Base-by-base conservation (phyloP, 768 basidiomycete species). In the Serendipita sp. region DNA sequence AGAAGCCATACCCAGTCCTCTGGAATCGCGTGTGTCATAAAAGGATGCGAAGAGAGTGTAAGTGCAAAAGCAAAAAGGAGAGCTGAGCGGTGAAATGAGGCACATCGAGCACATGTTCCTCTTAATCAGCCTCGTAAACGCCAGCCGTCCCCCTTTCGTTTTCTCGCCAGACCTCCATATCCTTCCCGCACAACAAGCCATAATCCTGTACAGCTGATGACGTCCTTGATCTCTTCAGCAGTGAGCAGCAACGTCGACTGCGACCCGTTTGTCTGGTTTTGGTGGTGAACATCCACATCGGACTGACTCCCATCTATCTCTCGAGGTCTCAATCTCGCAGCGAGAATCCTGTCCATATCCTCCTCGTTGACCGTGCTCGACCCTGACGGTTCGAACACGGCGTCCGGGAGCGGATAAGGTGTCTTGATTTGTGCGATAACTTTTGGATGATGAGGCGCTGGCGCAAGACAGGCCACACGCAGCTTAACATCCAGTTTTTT, bases 391-490 rank as follows among this genome's bases (percentile, higher is more conserved):
- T 71, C 70, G 44, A 74, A 64, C 22, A 68, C 66, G 51, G 75
- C 68, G 5, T 72, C 66, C 0, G 72, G 68, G 9, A 75, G 68
- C 0, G 70, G 66, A 60, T 70, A 72, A 2, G 76, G 74, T 17
- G 76, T 71, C 61, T 73, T 72, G 60, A 77, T 65, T 33, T 72
- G 70, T 3, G 69, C 72, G 50, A 77, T 70, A 30, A 77, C 71
- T 64, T 74, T 72, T 1, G 76, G 76, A 67, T 77, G 76, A 64
- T 77, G 74, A 2, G 75, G 75, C 17, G 76, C 74, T 0, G 76
- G 76, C 1, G 71, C 72, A 13, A 77, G 66, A 14, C 74, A 74
- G 3, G 71, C 76, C 11, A 77, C 67, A 3, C 71, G 65, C 20
- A 72, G 38, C 56, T 61, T 61, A 34, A 66, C 26, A 28, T 50